These are phyloP conservation scores for Gomphus bonarii DNA, from an alignment of 1,284 basidiomycete species.

Conservation along the genomic window DNA sequence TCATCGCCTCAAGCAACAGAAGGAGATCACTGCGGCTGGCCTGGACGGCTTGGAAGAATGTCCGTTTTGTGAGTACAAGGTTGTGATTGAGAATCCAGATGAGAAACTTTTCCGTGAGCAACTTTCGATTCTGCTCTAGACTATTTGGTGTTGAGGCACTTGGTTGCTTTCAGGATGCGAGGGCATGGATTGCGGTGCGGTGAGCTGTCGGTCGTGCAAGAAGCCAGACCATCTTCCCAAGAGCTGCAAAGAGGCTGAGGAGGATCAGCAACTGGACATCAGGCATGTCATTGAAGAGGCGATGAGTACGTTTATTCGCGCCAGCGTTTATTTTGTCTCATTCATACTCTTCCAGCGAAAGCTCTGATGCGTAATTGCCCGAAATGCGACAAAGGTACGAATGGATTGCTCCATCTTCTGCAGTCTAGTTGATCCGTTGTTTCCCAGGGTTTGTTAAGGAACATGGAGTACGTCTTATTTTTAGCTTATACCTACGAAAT, in stretches of 20 bases:
- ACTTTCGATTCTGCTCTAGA: background rate
- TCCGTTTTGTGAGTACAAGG: constrained; percentile 78
- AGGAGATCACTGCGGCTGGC: constrained; percentile 66
- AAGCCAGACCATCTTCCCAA: constrained; percentile 77
- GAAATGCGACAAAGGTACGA: constrained; percentile 58
- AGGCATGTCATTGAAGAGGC: constrained; percentile 79
- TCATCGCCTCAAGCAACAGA: constrained; percentile 65
- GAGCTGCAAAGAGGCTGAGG: constrained; percentile 70
- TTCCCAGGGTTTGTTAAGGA: constrained; percentile 66
- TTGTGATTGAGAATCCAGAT: constrained; percentile 65
- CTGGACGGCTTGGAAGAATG: constrained; percentile 74
- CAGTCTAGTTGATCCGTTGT: background rate
- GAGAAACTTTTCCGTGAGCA: constrained; percentile 57
- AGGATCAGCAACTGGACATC: constrained; percentile 61
- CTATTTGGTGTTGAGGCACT: background rate
- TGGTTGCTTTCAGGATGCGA: constrained; percentile 36
- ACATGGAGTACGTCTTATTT: constrained; percentile 39
- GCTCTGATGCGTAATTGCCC: constrained; percentile 82
- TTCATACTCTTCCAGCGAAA: constrained; percentile 33
- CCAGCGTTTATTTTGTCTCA: background rate
- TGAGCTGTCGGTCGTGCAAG: constrained; percentile 73
- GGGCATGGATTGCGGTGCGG: constrained; percentile 57
- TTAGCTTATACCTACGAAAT: background rate
- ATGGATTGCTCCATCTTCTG: background rate
- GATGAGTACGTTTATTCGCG: constrained; percentile 50